Evolutionary conservation across 129 eudicot genomes (phyloP), one percentile per base, ranked within the genome.

Genomic region (Flaveria robusta): DNA sequence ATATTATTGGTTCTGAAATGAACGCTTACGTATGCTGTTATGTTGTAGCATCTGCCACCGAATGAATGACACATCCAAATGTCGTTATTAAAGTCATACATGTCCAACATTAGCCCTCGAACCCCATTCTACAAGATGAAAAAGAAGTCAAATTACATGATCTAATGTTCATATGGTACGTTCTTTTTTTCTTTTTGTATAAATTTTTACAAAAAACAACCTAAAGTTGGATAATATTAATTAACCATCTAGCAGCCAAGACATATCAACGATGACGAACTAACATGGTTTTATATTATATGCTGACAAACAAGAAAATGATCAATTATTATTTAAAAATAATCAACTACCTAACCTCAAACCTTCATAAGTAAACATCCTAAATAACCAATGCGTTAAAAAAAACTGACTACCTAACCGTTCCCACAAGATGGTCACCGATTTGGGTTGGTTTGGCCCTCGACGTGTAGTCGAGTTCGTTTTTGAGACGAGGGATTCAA

Each of bases 41-140:
- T 64, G 68, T 91, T 89, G 81, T 75, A 87, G 73, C 99, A 94
- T 51, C 60, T 52, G 52, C 97, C 97, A n/a, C 79, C 84, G 45
- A 87, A 87, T 29, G 99, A 94, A 78, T 94, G 99, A 58, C 99
- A 94, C 79, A 89, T 69, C 99, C 99, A 94, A 42, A 94, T 86
- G 72, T 91, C 94, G 37, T 89, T 85, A 80, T 88, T 72, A 83
- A 91, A 94, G 84, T 94, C 99, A 66, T 94, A 94, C 97, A 94
- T 89, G 74, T 94, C 99, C 82, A 94, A 84, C 97, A 94, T 94
- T 69, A 94, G 87, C 72, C 97, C 99, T 71, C 97, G 94, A 70
- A 91, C 99, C 24, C 99, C 99, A 82, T 94, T 91, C 99, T 91
- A 59, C 87, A 78, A 67, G 14, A 47, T 6, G 29, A 60, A 76